These are phyloP conservation scores for Actinomortierella wolfii DNA, from an alignment of 371 early-diverging fungal species.

Conservation along the genomic window DNA sequence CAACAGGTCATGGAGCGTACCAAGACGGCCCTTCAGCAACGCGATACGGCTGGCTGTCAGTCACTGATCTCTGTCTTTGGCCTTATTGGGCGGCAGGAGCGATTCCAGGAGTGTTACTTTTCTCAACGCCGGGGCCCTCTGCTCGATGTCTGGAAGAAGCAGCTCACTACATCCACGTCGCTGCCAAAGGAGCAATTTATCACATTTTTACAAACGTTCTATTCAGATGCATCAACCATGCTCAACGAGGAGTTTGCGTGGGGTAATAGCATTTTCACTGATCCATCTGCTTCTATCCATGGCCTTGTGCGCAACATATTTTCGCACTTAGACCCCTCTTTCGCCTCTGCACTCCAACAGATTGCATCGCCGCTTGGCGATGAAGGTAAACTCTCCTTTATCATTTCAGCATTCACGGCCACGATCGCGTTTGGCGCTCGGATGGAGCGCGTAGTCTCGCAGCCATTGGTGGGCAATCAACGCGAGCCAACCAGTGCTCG, in stretches of 20 bases:
- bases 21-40: conserved; percentile 55
- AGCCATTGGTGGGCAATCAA: conserved; percentile 47
- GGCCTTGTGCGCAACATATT: conserved; percentile 61
- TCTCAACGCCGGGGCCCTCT: conserved; percentile 50
- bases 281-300: conserved; percentile 54
- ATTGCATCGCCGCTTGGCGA: conserved; percentile 42
- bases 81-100: conserved; percentile 59
- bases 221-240: conserved; percentile 53
- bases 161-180: conserved; percentile 6
- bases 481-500: conserved; percentile 19
- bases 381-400: conserved; percentile 47
- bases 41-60: conserved; percentile 59
- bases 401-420: conserved; percentile 51
- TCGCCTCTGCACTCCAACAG: conserved; percentile 44
- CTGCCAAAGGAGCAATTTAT: not conserved
- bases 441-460: conserved; percentile 56
- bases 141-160: conserved; percentile 50
- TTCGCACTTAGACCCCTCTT: conserved; percentile 59
- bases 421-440: conserved; percentile 59
- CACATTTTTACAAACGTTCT: conserved; percentile 50
- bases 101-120: conserved; percentile 65
- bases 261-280: conserved; percentile 65
- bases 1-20: conserved; percentile 53
- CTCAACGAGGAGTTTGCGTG: conserved; percentile 67
- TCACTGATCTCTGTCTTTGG: conserved; percentile 57